Conservation (phyloP, 805 yeast genomes). For the Tetrapisispora phaffii region DNA sequence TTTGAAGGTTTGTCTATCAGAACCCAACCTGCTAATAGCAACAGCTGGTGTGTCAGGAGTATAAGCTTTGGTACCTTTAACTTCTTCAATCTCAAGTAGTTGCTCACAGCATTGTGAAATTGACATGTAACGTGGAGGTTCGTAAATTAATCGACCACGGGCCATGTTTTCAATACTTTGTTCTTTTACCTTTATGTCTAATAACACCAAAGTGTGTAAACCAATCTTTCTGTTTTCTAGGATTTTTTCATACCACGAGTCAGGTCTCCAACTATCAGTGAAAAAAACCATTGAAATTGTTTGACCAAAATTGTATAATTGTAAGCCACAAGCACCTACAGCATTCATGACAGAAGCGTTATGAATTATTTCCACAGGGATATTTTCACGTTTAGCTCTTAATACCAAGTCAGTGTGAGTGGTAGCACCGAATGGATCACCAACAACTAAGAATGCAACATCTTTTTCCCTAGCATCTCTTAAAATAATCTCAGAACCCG, state of each 20-base stretch:
- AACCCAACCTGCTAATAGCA: slow-evolving; percentile 84
- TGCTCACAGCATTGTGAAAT: slow-evolving; percentile 85
- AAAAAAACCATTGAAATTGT: slow-evolving; percentile 94
- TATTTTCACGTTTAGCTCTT: slow-evolving; percentile 77
- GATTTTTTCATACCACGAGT: slow-evolving; percentile 81
- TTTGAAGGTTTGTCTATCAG: slow-evolving; percentile 71
- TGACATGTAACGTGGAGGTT: slow-evolving; percentile 95
- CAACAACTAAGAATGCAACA: slow-evolving; percentile 90
- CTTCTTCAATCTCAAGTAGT: slow-evolving; percentile 77
- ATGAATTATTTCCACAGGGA: slow-evolving; percentile 74
- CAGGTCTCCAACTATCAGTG: slow-evolving; percentile 94
- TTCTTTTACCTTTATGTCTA: slow-evolving; percentile 94
- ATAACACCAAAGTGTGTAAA: slow-evolving; percentile 74
- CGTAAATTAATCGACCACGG: slow-evolving; percentile 82
- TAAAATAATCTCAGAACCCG: slow-evolving; percentile 75
- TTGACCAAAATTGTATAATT: slow-evolving; percentile 90
- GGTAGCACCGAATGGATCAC: slow-evolving; percentile 97
- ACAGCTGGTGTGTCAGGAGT: slow-evolving; percentile 85
- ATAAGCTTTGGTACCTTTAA: slow-evolving; percentile 66
- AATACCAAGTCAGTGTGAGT: slow-evolving; percentile 92
- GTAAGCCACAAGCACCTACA: slow-evolving; percentile 95
- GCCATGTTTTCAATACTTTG: slow-evolving; percentile 92
- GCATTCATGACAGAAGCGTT: slow-evolving; percentile 98
- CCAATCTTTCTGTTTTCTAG: slow-evolving; percentile 87
- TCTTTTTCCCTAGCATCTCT: slow-evolving; percentile 71